Evolutionary conservation across 2,329 filamentous ascomycete genomes (phyloP).

Genomic region (Juglanconis oblonga): DNA sequence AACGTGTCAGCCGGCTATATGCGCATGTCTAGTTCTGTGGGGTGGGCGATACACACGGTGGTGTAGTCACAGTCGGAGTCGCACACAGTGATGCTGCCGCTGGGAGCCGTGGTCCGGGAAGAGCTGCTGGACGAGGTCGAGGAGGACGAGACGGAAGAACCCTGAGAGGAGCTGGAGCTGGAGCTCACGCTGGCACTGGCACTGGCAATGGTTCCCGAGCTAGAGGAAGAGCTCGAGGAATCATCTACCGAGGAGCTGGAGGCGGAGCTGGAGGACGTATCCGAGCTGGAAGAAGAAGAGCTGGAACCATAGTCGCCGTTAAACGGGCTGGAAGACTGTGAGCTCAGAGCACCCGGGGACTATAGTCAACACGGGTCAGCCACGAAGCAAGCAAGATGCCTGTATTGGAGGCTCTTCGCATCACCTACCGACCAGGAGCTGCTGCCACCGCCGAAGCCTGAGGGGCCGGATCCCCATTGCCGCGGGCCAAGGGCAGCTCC

Average conservation of each 20-base stretch:
- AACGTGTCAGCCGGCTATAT: not conserved
- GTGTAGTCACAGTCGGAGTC: constrained; percentile 13
- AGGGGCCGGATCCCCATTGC: not conserved
- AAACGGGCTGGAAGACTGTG: not conserved
- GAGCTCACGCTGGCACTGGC: not conserved
- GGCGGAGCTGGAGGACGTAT: not conserved
- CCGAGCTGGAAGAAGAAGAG: not conserved
- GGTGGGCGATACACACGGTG: not conserved
- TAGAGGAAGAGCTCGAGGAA: not conserved
- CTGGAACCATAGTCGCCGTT: not conserved
- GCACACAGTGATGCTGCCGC: constrained; percentile 18
- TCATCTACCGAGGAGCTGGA: not conserved
- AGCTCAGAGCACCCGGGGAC: not conserved
- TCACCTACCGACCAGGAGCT: not conserved
- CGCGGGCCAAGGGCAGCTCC: constrained; percentile 1
- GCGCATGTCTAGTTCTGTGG: not conserved
- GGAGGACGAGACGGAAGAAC: not conserved
- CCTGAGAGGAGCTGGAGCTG: not conserved
- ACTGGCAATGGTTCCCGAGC: not conserved
- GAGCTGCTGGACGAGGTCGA: constrained; percentile 1
- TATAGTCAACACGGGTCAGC: not conserved
- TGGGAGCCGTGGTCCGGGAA: constrained; percentile 14
- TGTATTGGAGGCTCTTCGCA: too few relatives aligned
- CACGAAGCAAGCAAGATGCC: not conserved
- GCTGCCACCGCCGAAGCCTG: not conserved